Percentiles rank a stretch among this genome's conserved stretches.
These are phyloP conservation scores for Manihot esculenta DNA, from an alignment of 441 rosid genomes.

Conservation along the genomic window DNA sequence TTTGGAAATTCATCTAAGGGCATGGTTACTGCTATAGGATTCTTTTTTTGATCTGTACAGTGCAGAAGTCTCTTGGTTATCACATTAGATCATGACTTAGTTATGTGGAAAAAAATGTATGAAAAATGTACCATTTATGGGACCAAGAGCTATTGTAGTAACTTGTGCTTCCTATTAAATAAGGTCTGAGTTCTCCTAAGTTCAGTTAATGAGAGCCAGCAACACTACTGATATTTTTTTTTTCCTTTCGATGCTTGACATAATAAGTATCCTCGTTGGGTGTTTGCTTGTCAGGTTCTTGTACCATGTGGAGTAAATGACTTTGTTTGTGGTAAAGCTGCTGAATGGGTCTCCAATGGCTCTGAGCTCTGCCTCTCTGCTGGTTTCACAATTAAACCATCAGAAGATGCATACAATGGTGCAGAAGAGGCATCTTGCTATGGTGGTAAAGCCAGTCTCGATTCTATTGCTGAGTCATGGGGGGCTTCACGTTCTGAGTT, in stretches of 20 bases:
- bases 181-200: background rate
- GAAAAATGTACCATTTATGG: background rate
- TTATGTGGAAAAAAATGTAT: too few species aligned
- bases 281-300: slow-evolving; percentile 47
- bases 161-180: background rate
- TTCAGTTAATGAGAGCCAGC: background rate
- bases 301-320: slow-evolving; percentile 78
- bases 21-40: too few species aligned
- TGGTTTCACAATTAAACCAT: slow-evolving; percentile 58
- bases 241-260: slow-evolving; percentile 14
- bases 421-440: slow-evolving; percentile 56
- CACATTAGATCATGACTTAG: background rate
- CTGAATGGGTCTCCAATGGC: slow-evolving; percentile 73
- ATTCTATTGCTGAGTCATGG: slow-evolving; percentile 68
- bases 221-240: too few species aligned
- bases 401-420: slow-evolving; percentile 28
- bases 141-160: too few species aligned
- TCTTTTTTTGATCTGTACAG: too few species aligned
- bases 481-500: slow-evolving; percentile 34
- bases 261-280: slow-evolving; percentile 20
- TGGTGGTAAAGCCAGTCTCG: slow-evolving; percentile 68
- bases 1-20: background rate
- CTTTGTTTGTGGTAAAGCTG: slow-evolving; percentile 71
- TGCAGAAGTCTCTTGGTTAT: background rate
- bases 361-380: slow-evolving; percentile 66